phyloP scores from a whole-genome alignment of 306 rosid genomes.

The Arachis hypogaea region DNA sequence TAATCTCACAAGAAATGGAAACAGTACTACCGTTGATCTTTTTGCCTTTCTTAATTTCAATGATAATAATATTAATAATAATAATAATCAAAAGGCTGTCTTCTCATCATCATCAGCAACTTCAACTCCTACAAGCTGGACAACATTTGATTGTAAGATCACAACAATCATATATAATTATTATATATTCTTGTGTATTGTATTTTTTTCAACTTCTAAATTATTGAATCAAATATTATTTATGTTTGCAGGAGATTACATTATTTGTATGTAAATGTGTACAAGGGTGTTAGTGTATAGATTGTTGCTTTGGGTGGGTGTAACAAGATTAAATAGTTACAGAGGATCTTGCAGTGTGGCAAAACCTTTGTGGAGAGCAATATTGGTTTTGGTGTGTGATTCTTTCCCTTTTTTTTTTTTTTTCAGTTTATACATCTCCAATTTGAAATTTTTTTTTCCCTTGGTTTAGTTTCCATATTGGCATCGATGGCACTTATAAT shows the following conservation, averaged over 20 bases:
- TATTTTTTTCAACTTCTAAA: conserved; percentile 8
- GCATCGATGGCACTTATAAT: background rate
- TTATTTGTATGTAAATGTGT: background rate
- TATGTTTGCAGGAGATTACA: conserved; percentile 44
- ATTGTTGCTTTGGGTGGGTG: conserved; percentile 42
- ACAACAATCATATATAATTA: conserved; percentile 21
- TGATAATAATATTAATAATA: conserved; percentile 27
- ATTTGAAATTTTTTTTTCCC: conserved; percentile 1
- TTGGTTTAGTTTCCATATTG: background rate
- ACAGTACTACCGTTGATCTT: conserved; percentile 46
- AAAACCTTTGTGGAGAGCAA: conserved; percentile 8
- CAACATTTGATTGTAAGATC: conserved; percentile 79
- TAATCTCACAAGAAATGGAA: conserved; percentile 31
- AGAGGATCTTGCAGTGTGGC: conserved; percentile 16
- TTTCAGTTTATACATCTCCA: conserved; percentile 17
- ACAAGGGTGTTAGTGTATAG: conserved; percentile 11
- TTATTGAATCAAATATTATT: conserved; percentile 8
- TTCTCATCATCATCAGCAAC: conserved; percentile 34
- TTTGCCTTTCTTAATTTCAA: conserved; percentile 45
- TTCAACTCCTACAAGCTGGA: conserved; percentile 64
- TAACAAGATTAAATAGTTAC: conserved; percentile 36
- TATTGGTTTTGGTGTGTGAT: conserved; percentile 25
- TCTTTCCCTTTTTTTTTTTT: background rate
- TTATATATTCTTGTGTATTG: conserved; percentile 17
- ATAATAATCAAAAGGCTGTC: conserved; percentile 38